phyloP scores from a whole-genome alignment of 495 filamentous ascomycete species.

The Trichoderma virens region DNA sequence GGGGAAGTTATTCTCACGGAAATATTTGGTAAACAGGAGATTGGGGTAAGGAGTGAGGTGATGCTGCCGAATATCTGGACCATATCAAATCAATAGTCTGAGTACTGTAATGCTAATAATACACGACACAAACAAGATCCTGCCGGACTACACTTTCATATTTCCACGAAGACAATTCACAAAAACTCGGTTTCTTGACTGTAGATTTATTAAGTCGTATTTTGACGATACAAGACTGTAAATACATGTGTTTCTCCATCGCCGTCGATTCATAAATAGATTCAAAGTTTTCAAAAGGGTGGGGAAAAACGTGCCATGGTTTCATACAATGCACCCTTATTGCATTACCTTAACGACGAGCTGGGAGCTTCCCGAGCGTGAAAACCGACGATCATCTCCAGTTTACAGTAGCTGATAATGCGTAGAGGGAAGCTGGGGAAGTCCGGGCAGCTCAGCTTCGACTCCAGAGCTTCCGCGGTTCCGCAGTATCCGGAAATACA shows the following conservation, averaged over 20 bases:
- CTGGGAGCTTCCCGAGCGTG: neutral
- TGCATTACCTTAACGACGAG: neutral
- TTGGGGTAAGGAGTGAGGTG: no score
- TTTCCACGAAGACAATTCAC: no score
- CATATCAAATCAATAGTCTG: no score
- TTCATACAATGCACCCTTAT: slow-evolving; percentile 1
- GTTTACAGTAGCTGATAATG: neutral
- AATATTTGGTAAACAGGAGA: no score
- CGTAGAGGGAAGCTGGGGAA: neutral
- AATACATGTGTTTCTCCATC: neutral
- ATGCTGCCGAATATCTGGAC: no score
- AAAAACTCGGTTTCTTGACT: no score
- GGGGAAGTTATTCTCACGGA: neutral
- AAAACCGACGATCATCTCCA: neutral
- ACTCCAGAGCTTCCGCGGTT: no score
- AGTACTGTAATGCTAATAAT: no score
- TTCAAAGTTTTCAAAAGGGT: neutral
- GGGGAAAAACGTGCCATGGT: slow-evolving; percentile 1
- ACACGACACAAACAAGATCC: no score
- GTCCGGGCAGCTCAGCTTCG: neutral
- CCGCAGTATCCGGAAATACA: no score
- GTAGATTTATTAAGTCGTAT: no score
- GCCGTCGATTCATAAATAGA: neutral
- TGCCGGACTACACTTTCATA: no score
- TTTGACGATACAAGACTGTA: neutral